These are phyloP conservation scores for Aegilops umbellulata DNA, from an alignment of 176 grass and related monocot genomes.

Conservation along the genomic window DNA sequence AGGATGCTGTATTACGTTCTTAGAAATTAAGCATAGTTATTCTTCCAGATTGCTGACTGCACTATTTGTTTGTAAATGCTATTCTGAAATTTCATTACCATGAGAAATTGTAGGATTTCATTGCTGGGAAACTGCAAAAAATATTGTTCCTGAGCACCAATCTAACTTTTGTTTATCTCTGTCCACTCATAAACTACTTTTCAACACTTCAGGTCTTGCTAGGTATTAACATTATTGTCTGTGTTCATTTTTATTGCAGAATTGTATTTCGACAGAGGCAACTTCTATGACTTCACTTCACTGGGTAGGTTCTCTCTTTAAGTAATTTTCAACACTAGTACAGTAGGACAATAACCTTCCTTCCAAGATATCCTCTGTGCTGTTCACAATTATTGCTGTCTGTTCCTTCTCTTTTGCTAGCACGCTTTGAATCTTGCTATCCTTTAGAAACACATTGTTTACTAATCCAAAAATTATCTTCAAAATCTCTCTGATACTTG, in stretches of 20 bases:
- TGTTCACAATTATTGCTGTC: background rate
- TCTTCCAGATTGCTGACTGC: background rate
- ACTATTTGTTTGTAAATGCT: background rate
- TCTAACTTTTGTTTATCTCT: background rate
- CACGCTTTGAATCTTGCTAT: background rate
- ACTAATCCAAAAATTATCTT: background rate
- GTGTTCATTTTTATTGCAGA: conserved; percentile 46
- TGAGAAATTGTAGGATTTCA: background rate
- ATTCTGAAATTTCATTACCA: background rate
- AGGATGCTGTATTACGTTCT: background rate
- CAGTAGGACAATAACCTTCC: background rate
- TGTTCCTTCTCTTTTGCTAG: background rate
- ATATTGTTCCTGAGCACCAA: background rate
- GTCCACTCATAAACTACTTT: background rate
- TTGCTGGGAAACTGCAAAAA: background rate
- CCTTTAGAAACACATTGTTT: background rate
- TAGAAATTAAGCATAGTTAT: background rate
- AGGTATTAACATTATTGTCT: conserved; percentile 15
- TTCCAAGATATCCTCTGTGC: background rate
- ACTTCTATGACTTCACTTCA: conserved; percentile 96
- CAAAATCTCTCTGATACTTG: background rate
- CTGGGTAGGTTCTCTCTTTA: conserved; percentile 49
- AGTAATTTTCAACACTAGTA: background rate
- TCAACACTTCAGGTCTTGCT: background rate
- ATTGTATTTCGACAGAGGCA: conserved; percentile 82